phyloP scores from a whole-genome alignment of 2,329 filamentous ascomycete species.

The Botrytis porri region DNA sequence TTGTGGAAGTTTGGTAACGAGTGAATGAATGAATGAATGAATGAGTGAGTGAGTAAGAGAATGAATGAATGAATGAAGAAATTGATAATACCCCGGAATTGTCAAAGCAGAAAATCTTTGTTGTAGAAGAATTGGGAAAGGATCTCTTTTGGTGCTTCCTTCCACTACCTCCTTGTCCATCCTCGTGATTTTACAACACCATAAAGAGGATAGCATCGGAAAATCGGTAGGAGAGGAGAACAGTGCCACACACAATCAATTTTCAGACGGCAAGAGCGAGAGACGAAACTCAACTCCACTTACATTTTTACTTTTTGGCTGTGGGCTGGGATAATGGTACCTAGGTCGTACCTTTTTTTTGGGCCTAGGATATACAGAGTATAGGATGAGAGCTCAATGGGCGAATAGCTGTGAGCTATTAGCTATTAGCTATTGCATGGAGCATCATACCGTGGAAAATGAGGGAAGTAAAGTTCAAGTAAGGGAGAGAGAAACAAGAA shows the following conservation, averaged over 20 bases:
- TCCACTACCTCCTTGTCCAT: conserved; percentile 10
- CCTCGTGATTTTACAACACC: conserved; percentile 3
- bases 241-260: conserved; percentile 6
- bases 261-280: conserved; percentile 7
- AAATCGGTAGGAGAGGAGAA: background rate
- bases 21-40: background rate
- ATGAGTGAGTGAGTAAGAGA: too few species aligned
- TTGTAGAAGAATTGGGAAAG: background rate
- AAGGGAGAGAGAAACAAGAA: background rate
- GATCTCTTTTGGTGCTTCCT: background rate
- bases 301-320: background rate
- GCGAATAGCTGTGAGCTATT: background rate
- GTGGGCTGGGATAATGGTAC: background rate
- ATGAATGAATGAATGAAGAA: background rate
- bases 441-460: background rate
- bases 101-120: background rate
- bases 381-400: background rate
- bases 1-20: too few species aligned
- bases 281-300: background rate
- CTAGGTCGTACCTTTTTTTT: background rate
- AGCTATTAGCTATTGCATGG: background rate
- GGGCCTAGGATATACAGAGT: background rate
- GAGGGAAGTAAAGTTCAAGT: background rate
- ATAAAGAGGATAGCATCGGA: conserved; percentile 12
- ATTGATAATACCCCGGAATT: background rate